These are phyloP conservation scores for Phytophthora rubi DNA, from an alignment of 352 stramenopile species.

Conservation along the genomic window DNA sequence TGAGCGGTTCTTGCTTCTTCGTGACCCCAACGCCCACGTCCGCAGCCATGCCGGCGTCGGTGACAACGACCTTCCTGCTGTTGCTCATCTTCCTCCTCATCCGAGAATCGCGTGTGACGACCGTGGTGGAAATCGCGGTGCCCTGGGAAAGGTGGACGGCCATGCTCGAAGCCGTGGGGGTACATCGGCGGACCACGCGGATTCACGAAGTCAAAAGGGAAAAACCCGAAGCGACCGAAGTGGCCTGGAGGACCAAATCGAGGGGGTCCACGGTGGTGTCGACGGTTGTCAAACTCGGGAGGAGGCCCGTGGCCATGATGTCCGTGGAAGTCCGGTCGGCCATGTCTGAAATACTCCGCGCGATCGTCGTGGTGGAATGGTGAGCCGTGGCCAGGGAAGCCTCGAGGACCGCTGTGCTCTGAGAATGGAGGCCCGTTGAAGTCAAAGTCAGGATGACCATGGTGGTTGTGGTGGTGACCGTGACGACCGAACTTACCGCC, in stretches of 20 bases:
- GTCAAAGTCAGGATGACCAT: not conserved
- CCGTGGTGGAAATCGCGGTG: constrained; percentile 10
- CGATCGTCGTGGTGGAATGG: not conserved
- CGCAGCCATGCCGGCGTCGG: too few species aligned
- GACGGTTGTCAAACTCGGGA: not conserved
- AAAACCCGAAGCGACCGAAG: constrained; percentile 5
- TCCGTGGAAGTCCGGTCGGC: constrained; percentile 3
- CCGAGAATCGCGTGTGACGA: constrained; percentile 13
- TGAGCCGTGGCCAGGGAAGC: not conserved
- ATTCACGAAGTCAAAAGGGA: not conserved
- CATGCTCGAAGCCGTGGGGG: not conserved
- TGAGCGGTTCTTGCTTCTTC: not conserved
- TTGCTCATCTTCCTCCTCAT: not conserved
- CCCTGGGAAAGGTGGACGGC: not conserved
- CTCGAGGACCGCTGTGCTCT: too few species aligned
- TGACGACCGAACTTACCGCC: not conserved
- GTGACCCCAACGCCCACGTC: not conserved
- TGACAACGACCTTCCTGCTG: too few species aligned
- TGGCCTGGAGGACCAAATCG: constrained; percentile 2
- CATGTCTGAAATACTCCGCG: not conserved
- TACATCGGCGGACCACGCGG: not conserved
- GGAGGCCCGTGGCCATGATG: not conserved
- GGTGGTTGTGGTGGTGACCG: not conserved
- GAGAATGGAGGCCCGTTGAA: too few species aligned
- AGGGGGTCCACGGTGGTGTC: constrained; percentile 5